phyloP scores from a whole-genome alignment of 306 rosid genomes.

The Psophocarpus tetragonolobus region DNA sequence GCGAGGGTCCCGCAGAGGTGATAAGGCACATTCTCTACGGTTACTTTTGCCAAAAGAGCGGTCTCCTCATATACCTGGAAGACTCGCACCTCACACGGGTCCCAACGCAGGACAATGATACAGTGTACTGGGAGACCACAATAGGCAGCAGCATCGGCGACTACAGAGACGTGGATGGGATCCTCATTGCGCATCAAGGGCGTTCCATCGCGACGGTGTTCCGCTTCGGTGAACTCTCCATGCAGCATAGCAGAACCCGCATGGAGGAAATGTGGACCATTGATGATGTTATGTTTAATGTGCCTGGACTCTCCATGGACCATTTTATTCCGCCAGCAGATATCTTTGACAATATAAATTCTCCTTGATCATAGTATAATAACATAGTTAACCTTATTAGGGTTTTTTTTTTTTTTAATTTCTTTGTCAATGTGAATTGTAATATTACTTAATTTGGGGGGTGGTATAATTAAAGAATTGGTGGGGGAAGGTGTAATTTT shows the following conservation, averaged over 20 bases:
- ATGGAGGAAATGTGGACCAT: constrained; percentile 95
- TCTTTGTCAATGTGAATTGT: constrained; percentile 30
- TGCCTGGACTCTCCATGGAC: constrained; percentile 87
- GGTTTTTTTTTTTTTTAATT: background rate
- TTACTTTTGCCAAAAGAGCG: constrained; percentile 92
- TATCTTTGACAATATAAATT: constrained; percentile 54
- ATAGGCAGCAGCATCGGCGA: constrained; percentile 91
- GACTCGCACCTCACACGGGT: constrained; percentile 94
- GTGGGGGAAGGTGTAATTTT: constrained; percentile 53
- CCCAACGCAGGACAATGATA: constrained; percentile 55
- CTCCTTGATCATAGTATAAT: constrained; percentile 40
- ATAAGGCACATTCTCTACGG: constrained; percentile 87
- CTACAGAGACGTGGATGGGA: constrained; percentile 75
- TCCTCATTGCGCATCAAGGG: constrained; percentile 84
- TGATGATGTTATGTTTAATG: constrained; percentile 89
- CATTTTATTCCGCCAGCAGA: constrained; percentile 92
- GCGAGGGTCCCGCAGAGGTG: constrained; percentile 89
- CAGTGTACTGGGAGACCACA: constrained; percentile 93
- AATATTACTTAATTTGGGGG: constrained; percentile 43
- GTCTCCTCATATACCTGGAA: constrained; percentile 85
- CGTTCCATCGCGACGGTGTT: constrained; percentile 88
- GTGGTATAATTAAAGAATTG: constrained; percentile 48
- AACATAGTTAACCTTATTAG: constrained; percentile 30
- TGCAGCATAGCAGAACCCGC: constrained; percentile 78
- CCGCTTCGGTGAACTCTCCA: constrained; percentile 74